Conservation (phyloP, 2,329 filamentous ascomycete species). For the Arachnopeziza araneosa region DNA sequence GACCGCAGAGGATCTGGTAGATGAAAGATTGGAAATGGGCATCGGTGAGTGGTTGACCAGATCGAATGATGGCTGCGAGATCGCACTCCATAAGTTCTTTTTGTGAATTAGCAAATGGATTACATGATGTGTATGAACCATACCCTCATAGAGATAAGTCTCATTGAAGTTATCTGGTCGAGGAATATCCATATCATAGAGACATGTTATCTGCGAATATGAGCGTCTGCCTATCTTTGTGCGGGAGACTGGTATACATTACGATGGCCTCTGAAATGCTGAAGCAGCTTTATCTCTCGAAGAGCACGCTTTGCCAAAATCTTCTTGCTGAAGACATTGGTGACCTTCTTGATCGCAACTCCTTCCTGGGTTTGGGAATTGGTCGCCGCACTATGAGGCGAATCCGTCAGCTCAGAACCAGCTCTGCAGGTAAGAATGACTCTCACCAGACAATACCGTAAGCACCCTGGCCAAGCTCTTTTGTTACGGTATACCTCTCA, state of each 20-base stretch:
- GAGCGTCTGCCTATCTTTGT: slow-evolving; percentile 28
- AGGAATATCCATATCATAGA: slow-evolving; percentile 99
- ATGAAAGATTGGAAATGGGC: slow-evolving; percentile 99
- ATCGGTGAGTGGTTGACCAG: slow-evolving; percentile 93
- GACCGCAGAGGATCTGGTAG: slow-evolving; percentile 97
- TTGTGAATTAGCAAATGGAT: slow-evolving; percentile 19
- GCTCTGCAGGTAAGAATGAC: slow-evolving; percentile 13
- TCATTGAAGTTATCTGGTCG: slow-evolving; percentile 98
- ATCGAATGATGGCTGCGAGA: slow-evolving; percentile 93
- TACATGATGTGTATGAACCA: neutral
- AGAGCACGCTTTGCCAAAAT: slow-evolving; percentile 96
- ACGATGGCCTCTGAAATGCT: slow-evolving; percentile 90
- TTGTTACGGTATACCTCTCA: slow-evolving; percentile 96
- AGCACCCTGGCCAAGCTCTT: slow-evolving; percentile 95
- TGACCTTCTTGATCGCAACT: slow-evolving; percentile 98
- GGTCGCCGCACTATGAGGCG: slow-evolving; percentile 68
- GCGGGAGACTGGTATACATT: slow-evolving; percentile 54
- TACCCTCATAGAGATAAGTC: slow-evolving; percentile 97
- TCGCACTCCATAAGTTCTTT: slow-evolving; percentile 99
- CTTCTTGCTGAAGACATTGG: slow-evolving; percentile 99
- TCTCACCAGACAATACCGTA: slow-evolving; percentile 97
- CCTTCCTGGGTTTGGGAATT: slow-evolving; percentile 89
- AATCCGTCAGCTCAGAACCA: slow-evolving; percentile 21
- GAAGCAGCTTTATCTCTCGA: slow-evolving; percentile 96
- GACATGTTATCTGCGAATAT: slow-evolving; percentile 78